phyloP scores from a whole-genome alignment of 2,329 filamentous ascomycete genomes.

The Fusarium agapanthi region DNA sequence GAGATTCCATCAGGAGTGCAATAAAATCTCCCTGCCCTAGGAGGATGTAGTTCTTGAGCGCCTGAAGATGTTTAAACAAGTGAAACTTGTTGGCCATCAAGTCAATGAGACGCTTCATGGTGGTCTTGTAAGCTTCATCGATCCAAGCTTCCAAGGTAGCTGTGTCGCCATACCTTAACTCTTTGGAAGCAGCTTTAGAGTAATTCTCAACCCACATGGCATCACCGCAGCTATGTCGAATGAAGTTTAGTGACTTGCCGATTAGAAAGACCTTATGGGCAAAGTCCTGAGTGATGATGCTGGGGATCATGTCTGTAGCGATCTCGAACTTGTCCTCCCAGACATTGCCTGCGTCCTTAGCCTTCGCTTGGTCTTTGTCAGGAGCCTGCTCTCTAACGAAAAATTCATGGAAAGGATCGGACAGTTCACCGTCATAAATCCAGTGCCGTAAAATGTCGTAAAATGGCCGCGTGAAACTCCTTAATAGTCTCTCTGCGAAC shows the following conservation, averaged over 20 bases:
- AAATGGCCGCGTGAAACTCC: slow-evolving; percentile 90
- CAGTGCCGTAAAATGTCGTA: slow-evolving; percentile 95
- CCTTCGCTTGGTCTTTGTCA: slow-evolving; percentile 58
- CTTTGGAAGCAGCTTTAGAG: slow-evolving; percentile 90
- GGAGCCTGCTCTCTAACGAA: slow-evolving; percentile 85
- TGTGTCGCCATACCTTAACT: slow-evolving; percentile 91
- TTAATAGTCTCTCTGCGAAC: slow-evolving; percentile 89
- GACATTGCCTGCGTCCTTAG: slow-evolving; percentile 80
- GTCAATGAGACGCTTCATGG: slow-evolving; percentile 92
- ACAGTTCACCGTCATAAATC: slow-evolving; percentile 98
- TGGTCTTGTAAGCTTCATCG: slow-evolving; percentile 96
- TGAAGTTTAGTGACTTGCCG: slow-evolving; percentile 97
- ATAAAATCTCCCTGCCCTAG: slow-evolving; percentile 98
- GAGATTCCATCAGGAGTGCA: slow-evolving; percentile 93
- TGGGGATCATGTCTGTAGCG: slow-evolving; percentile 85
- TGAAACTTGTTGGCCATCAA: slow-evolving; percentile 97
- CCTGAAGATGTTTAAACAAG: slow-evolving; percentile 89
- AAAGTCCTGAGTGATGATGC: slow-evolving; percentile 92
- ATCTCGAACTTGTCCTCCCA: slow-evolving; percentile 98
- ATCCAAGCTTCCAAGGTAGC: slow-evolving; percentile 92
- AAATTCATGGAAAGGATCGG: slow-evolving; percentile 95
- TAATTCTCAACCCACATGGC: slow-evolving; percentile 96
- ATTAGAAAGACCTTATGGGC: slow-evolving; percentile 97
- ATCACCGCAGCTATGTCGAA: slow-evolving; percentile 93
- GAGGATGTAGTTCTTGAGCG: slow-evolving; percentile 92